phyloP scores from a whole-genome alignment of 75 land plant genomes.

The Chamaecyparis obtusa region DNA sequence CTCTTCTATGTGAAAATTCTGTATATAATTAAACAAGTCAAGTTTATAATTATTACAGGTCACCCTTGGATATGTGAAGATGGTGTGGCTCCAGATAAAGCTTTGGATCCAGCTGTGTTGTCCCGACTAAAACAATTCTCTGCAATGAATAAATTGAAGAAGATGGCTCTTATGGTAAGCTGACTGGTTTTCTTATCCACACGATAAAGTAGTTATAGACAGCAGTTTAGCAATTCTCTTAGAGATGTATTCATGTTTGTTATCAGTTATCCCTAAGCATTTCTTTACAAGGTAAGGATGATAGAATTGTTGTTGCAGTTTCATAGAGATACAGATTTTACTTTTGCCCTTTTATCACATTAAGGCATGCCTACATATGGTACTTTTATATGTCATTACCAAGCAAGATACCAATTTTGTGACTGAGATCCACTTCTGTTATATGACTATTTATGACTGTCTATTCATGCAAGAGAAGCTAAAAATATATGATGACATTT shows the following conservation, averaged over 20 bases:
- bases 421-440: too few species aligned
- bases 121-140: conserved; percentile 89
- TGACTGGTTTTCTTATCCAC: background rate
- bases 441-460: too few species aligned
- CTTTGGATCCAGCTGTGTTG: conserved; percentile 83
- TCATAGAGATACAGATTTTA: background rate
- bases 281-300: background rate
- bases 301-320: background rate
- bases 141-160: conserved; percentile 95
- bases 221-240: background rate
- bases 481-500: too few species aligned
- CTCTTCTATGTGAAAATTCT: background rate
- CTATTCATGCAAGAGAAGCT: too few species aligned
- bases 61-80: conserved; percentile 94
- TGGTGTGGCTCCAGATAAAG: conserved; percentile 88
- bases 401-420: too few species aligned
- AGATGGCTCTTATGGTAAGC: conserved; percentile 81
- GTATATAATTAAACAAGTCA: background rate
- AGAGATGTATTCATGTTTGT: background rate
- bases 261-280: background rate
- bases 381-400: too few species aligned
- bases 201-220: background rate
- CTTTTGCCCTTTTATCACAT: background rate
- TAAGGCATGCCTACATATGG: background rate
- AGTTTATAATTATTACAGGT: conserved; percentile 28